Conservation (phyloP, 805 yeast species). For the Kazachstania viticola region DNA sequence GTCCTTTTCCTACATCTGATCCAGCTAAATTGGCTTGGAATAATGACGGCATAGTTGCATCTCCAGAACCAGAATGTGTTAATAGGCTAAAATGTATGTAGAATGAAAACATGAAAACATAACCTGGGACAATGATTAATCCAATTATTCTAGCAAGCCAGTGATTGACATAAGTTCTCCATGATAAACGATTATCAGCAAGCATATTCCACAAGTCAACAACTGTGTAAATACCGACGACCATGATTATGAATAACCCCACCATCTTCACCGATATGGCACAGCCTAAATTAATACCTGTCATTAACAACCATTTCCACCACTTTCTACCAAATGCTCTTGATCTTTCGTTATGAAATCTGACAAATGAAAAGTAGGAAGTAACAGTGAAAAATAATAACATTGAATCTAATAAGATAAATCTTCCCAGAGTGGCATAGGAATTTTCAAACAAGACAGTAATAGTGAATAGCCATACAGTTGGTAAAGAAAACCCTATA, state of each 20-base stretch:
- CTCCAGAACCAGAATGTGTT: constrained; percentile 72
- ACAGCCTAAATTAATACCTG: constrained; percentile 83
- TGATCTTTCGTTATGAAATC: constrained; percentile 38
- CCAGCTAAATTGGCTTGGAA: constrained; percentile 71
- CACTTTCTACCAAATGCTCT: constrained; percentile 60
- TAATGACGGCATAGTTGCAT: constrained; percentile 64
- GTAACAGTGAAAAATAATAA: constrained; percentile 63
- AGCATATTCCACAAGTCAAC: constrained; percentile 78
- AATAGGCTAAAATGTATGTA: constrained; percentile 66
- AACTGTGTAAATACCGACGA: constrained; percentile 83
- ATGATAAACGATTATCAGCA: constrained; percentile 50
- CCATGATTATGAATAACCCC: constrained; percentile 78
- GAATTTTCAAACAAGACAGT: constrained; percentile 59
- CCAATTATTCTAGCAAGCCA: constrained; percentile 57
- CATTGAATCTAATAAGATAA: constrained; percentile 69
- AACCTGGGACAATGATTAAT: constrained; percentile 52
- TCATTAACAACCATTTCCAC: constrained; percentile 87
- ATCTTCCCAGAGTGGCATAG: constrained; percentile 59
- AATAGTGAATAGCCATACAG: constrained; percentile 49
- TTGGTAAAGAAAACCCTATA: constrained; percentile 38
- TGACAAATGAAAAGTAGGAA: constrained; percentile 49
- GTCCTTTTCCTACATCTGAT: constrained; percentile 50
- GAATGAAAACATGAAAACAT: constrained; percentile 54
- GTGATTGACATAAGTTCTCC: constrained; percentile 41
- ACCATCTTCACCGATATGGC: constrained; percentile 94